These are phyloP conservation scores for Phytophthora melonis DNA, from an alignment of 352 stramenopile species.

Conservation along the genomic window DNA sequence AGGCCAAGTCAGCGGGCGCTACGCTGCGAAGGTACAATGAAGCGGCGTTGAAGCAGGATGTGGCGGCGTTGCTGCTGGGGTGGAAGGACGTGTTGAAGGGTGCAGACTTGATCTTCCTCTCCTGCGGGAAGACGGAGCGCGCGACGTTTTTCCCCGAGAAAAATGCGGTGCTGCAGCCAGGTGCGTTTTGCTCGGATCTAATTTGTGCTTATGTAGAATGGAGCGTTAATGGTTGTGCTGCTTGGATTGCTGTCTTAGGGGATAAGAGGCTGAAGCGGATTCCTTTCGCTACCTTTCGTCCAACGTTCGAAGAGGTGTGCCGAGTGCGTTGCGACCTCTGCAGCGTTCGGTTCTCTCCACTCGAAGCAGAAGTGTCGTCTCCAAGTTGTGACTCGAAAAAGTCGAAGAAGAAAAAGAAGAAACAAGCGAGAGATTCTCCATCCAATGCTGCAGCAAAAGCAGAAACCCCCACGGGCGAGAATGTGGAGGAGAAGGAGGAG, in stretches of 20 bases:
- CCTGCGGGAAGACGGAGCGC: constrained; percentile 75
- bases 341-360: constrained; percentile 70
- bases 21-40: constrained; percentile 95
- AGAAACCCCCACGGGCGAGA: constrained; percentile 7
- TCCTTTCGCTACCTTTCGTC: constrained; percentile 85
- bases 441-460: constrained; percentile 11
- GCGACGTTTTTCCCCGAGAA: constrained; percentile 86
- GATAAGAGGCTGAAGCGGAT: constrained; percentile 80
- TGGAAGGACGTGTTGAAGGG: constrained; percentile 77
- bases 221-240: constrained; percentile 10
- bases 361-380: constrained; percentile 38
- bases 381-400: constrained; percentile 33
- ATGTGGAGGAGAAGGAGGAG: constrained; percentile 24
- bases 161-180: constrained; percentile 60
- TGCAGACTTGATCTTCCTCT: constrained; percentile 78
- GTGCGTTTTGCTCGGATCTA: constrained; percentile 17
- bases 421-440: constrained; percentile 1
- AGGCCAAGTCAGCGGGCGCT: constrained; percentile 93
- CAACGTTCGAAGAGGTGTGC: constrained; percentile 90
- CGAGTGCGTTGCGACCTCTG: constrained; percentile 76
- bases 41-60: constrained; percentile 90
- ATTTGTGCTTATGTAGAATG: background rate
- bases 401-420: constrained; percentile 44
- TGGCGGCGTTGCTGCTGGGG: constrained; percentile 76
- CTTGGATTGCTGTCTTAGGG: constrained; percentile 24